Evolutionary conservation across 2,329 filamentous ascomycete genomes (phyloP).

Genomic region (Aspergillus sergii): DNA sequence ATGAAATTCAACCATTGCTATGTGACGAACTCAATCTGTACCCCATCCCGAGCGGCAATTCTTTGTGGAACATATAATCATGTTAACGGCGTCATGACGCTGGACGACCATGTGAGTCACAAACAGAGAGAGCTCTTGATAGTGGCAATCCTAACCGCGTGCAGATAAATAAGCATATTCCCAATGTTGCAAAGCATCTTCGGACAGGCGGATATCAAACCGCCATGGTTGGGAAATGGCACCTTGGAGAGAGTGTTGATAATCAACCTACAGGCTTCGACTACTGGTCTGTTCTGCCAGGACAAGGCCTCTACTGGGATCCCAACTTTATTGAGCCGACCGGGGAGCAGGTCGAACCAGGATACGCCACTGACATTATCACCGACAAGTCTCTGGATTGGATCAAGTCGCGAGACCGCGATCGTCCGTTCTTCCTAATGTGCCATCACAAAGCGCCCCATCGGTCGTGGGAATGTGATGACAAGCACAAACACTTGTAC

Average conservation of each 20-base stretch:
- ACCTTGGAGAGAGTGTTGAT: slow-evolving; percentile 51
- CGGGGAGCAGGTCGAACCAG: slow-evolving; percentile 35
- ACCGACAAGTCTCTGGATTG: slow-evolving; percentile 53
- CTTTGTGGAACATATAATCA: too few relatives aligned
- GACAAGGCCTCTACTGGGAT: slow-evolving; percentile 57
- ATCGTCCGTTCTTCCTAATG: slow-evolving; percentile 57
- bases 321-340: slow-evolving; percentile 51
- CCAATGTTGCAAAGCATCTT: slow-evolving; percentile 57
- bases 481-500: slow-evolving; percentile 54
- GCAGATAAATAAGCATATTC: slow-evolving; percentile 53
- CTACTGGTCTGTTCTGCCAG: slow-evolving; percentile 55
- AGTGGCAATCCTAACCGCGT: too few relatives aligned
- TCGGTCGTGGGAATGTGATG: slow-evolving; percentile 55
- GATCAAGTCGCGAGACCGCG: slow-evolving; percentile 36
- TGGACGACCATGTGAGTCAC: too few relatives aligned
- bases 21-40: too few relatives aligned
- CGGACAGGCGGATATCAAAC: slow-evolving; percentile 52
- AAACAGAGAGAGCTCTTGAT: too few relatives aligned
- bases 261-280: slow-evolving; percentile 56
- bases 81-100: too few relatives aligned
- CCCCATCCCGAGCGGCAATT: too few relatives aligned
- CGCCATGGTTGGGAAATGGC: slow-evolving; percentile 59
- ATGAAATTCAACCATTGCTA: too few relatives aligned
- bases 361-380: slow-evolving; percentile 58
- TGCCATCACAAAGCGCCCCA: slow-evolving; percentile 61